A percentile compares a stretch with the other conserved stretches of the same genome.
Evolutionary conservation across 495 filamentous ascomycete genomes (phyloP).

Genomic region (Neurospora discreta): DNA sequence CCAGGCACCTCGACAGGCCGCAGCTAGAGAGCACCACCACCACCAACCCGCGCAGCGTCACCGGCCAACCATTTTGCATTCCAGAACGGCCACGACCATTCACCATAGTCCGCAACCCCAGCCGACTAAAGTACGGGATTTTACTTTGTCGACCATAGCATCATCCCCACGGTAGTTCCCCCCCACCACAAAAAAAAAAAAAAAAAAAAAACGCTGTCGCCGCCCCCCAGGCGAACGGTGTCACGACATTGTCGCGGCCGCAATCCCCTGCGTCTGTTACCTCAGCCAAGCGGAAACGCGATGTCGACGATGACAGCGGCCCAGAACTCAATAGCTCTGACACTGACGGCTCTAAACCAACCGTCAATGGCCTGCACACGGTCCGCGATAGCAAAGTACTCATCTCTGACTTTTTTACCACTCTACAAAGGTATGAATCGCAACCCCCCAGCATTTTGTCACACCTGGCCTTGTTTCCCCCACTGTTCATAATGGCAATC

Average conservation of each 20-base stretch:
- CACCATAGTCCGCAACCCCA: conserved; percentile 1
- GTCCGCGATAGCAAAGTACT: conserved; percentile 14
- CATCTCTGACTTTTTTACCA: conserved; percentile 31
- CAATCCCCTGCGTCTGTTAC: conserved; percentile 29
- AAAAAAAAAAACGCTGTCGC: conserved; percentile 16
- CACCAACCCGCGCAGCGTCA: conserved; percentile 6
- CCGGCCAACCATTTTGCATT: conserved; percentile 11
- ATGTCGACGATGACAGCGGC: conserved; percentile 31
- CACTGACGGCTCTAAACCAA: conserved; percentile 13
- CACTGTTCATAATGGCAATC: conserved; percentile 7
- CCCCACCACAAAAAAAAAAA: background rate
- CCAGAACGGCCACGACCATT: conserved; percentile 5
- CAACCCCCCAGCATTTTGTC: background rate
- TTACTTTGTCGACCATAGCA: background rate
- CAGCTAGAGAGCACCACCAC: conserved; percentile 5
- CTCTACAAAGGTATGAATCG: conserved; percentile 33
- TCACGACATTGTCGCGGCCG: conserved; percentile 25
- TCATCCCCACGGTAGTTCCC: background rate
- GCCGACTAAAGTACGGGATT: conserved; percentile 2
- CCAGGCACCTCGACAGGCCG: conserved; percentile 13
- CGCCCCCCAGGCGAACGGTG: conserved; percentile 29
- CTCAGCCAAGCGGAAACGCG: conserved; percentile 47
- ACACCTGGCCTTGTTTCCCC: background rate
- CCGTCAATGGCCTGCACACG: conserved; percentile 16
- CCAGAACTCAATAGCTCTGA: conserved; percentile 15